Evolutionary conservation across 306 rosid species (phyloP).

Genomic region (Comarum palustre): DNA sequence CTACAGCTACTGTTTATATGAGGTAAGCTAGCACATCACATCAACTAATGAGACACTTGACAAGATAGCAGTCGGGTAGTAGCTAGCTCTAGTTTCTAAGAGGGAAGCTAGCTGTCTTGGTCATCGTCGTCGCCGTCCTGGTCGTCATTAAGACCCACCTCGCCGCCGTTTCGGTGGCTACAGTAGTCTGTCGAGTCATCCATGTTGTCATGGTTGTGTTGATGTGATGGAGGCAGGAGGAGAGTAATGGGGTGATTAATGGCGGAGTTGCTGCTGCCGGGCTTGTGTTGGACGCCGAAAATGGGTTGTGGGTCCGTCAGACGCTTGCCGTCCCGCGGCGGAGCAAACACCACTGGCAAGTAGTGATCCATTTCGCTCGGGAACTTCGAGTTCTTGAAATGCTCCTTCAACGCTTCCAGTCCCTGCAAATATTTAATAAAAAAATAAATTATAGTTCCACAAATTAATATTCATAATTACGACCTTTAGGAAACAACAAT

Average conservation of each 20-base stretch:
- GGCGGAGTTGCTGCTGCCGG: neutral
- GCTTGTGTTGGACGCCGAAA: slow-evolving; percentile 38
- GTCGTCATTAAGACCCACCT: neutral
- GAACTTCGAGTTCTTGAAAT: slow-evolving; percentile 93
- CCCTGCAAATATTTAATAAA: slow-evolving; percentile 37
- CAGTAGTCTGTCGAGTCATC: slow-evolving; percentile 10
- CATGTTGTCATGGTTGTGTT: slow-evolving; percentile 15
- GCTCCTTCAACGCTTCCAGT: slow-evolving; percentile 84
- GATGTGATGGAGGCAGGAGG: slow-evolving; percentile 1
- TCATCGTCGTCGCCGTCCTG: slow-evolving; percentile 10
- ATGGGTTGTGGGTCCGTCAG: slow-evolving; percentile 67
- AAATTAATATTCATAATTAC: neutral
- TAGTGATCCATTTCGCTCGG: slow-evolving; percentile 85
- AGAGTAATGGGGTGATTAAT: slow-evolving; percentile 5
- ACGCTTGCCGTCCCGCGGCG: slow-evolving; percentile 77
- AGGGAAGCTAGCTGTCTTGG: neutral
- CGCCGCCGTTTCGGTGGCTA: slow-evolving; percentile 40
- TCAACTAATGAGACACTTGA: slow-evolving; percentile 6
- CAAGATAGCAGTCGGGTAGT: neutral
- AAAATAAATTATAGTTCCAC: neutral
- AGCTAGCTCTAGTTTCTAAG: neutral
- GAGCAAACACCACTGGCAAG: slow-evolving; percentile 71
- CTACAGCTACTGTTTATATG: neutral
- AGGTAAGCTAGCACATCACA: neutral
- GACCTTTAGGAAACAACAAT: neutral